Base-by-base conservation (phyloP, 257 asterid genomes). In the Anisodus tanguticus region DNA sequence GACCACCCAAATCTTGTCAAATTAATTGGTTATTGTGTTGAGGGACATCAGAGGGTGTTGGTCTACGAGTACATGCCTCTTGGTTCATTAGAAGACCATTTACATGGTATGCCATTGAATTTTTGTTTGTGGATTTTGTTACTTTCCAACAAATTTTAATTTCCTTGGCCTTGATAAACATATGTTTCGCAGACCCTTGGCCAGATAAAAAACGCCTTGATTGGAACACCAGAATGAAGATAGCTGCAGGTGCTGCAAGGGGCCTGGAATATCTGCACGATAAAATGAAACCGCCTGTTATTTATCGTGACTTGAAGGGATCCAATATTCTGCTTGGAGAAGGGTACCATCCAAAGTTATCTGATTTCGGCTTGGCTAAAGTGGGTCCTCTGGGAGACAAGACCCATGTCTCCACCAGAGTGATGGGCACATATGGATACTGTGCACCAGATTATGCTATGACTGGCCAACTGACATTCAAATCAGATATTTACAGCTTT, bases 391-490 rank as follows among this genome's bases (percentile, higher is more conserved):
- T 88, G 1, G 98, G 97, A 62, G 98, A 89, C 70, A 87, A 91
- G 85, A 92, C 95, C 57, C 98, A 94, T 85, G 97, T 94, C 71
- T 90, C 95, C 45, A 94, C 98, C 26, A 83, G 98, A 87, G 98
- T 94, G 81, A 94, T 94, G 98, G 98, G 98, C 66, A 94, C 98
- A 2, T 93, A 94, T 37, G 98, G 98, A 15, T 94, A 94, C 66
- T 93, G 97, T 86, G 98, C 95, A 55, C 98, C 98, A 0, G 96
- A 94, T 41, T 94, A 94, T 80, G 97, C 97, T 70, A 91, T 90
- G 94, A 94, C 97, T 2, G 98, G 98, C 43, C 94, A 93, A 86
- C 92, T 94, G 74, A 93, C 95, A 47, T 92, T 91, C 86, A 94
- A 91, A 85, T 93, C 95, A 3, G 97, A 94, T 90, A 91, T 94